These are phyloP conservation scores for Penicillium glabrum DNA, from an alignment of 2,329 filamentous ascomycete species.

Conservation along the genomic window DNA sequence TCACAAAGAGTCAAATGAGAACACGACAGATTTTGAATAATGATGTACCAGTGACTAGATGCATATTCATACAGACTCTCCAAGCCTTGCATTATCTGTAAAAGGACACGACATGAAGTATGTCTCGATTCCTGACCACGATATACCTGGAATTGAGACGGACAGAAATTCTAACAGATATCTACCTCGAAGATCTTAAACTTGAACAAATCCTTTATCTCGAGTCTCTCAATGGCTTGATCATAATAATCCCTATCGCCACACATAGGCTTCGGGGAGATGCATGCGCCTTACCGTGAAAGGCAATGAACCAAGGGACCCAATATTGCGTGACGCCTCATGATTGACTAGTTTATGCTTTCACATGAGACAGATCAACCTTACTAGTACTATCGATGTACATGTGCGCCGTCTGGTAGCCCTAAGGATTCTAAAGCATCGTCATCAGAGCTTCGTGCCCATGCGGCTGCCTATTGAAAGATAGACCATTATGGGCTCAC, in stretches of 20 bases:
- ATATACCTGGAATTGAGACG: background rate
- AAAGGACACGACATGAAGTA: background rate
- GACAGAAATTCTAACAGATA: background rate
- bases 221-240: background rate
- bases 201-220: background rate
- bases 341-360: no score
- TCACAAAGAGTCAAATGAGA: conserved; percentile 3
- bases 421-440: background rate
- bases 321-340: background rate
- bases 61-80: background rate
- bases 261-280: background rate
- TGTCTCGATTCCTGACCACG: background rate
- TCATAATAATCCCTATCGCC: background rate
- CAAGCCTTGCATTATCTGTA: background rate
- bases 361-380: background rate
- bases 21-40: conserved; percentile 4
- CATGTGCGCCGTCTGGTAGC: background rate
- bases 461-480: background rate
- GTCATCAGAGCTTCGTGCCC: background rate
- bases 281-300: background rate
- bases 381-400: background rate
- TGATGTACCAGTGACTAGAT: background rate
- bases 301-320: background rate
- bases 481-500: background rate
- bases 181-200: background rate